Base-by-base conservation (phyloP, 2,329 filamentous ascomycete species). In the Microascus cirrosus region DNA sequence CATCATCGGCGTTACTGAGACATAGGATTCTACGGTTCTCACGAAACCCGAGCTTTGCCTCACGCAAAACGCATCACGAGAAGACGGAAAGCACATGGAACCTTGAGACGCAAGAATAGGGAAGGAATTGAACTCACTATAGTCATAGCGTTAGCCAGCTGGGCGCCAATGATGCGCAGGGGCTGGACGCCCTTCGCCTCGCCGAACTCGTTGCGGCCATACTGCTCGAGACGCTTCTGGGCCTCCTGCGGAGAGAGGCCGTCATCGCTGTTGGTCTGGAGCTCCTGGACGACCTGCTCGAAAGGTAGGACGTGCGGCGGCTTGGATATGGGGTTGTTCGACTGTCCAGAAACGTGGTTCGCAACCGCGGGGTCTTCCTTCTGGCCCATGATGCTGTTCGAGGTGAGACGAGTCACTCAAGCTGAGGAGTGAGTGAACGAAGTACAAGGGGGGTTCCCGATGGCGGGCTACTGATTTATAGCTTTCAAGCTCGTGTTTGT, bases 111-210 rank as follows among this genome's bases (percentile, higher is more conserved):
- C 6, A 55, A 56, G n/a, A 35, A 58, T 32, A 15, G 51, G 15
- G 3, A 20, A 42, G 28, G 35, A 24, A 6, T 50, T 5, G 42
- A 24, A 62, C 68, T 65, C 65, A 85, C 85, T 69, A 88, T 68
- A 62, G 82, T 87, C 80, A 88, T 81, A 15, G 84, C 84, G 68
- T 88, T 88, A 60, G 83, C 83, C 57, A 88, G 74, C 65, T 89
- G 85, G 35, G 79, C 75, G 54, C 87, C 72, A 24, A 89, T 70
- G 60, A 88, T 87, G 65, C 85, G 85, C 58, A 78, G 63, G 32
- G 81, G 77, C 58, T 80, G 80, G 24, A 88, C 84, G 10, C 80
- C 80, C 57, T 78, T 73, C 7, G 74, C 77, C 53, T 84, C 80
- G 56, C 83, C 82, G 12, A 89, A 77, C 59, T 86, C 79, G 62